These are phyloP conservation scores for Pseudogymnoascus sp. DNA, from an alignment of 2,329 filamentous ascomycete species.

Conservation along the genomic window DNA sequence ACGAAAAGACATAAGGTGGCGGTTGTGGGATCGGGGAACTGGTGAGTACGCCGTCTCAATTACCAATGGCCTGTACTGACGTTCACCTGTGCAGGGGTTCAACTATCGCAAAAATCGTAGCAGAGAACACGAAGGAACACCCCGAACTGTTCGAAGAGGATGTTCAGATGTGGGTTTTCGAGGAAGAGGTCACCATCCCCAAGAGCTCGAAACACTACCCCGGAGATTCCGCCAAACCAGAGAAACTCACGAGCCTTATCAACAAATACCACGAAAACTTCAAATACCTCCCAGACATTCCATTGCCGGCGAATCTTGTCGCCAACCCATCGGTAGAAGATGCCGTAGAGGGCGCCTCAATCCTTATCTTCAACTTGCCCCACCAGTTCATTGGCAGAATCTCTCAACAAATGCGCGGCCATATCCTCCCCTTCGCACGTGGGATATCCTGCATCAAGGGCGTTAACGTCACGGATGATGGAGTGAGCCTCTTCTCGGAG, in stretches of 20 bases:
- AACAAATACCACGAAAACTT: constrained; percentile 92
- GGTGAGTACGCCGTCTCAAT: constrained; percentile 43
- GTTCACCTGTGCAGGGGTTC: constrained; percentile 60
- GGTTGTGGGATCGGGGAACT: constrained; percentile 92
- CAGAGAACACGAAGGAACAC: constrained; percentile 78
- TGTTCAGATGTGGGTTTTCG: constrained; percentile 98
- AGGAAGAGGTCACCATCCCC: constrained; percentile 75
- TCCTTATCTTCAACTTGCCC: constrained; percentile 92
- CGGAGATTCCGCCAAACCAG: constrained; percentile 50
- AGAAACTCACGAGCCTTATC: constrained; percentile 87
- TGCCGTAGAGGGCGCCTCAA: constrained; percentile 73
- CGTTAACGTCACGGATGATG: constrained; percentile 81
- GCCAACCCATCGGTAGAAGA: constrained; percentile 76
- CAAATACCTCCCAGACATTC: constrained; percentile 91
- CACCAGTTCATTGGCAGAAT: constrained; percentile 91
- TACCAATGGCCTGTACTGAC: not conserved
- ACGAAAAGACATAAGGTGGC: constrained; percentile 84
- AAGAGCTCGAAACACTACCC: constrained; percentile 64
- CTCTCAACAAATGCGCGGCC: constrained; percentile 74
- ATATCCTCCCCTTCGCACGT: constrained; percentile 84
- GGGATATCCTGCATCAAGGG: constrained; percentile 98
- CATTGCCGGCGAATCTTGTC: constrained; percentile 71
- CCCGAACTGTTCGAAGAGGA: constrained; percentile 74
- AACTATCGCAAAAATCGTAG: constrained; percentile 93
- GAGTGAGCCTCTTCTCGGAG: constrained; percentile 85